phyloP scores from a whole-genome alignment of 1,284 basidiomycete genomes.

The Mycena citricolor region DNA sequence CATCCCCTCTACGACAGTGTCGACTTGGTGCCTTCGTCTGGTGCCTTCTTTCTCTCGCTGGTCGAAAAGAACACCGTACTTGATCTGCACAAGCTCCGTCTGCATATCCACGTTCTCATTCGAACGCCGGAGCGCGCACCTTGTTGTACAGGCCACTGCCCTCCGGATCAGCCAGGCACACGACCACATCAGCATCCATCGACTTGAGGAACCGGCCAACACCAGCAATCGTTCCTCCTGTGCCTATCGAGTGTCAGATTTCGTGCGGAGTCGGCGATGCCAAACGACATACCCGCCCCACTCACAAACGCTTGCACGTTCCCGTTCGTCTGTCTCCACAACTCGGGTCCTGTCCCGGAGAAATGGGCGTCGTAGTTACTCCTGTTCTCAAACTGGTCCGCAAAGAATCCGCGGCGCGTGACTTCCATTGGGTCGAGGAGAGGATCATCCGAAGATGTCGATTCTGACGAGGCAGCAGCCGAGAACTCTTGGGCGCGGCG shows the following conservation, averaged over 20 bases:
- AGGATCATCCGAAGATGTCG: slow-evolving; percentile 30
- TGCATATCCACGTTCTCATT: no score
- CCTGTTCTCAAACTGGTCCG: slow-evolving; percentile 94
- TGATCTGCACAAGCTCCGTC: slow-evolving; percentile 61
- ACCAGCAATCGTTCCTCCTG: slow-evolving; percentile 94
- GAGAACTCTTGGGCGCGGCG: slow-evolving; percentile 54
- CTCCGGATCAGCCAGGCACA: slow-evolving; percentile 89
- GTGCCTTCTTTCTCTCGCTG: slow-evolving; percentile 91
- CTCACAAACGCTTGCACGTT: slow-evolving; percentile 84
- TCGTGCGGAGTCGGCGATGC: no score
- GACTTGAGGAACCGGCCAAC: slow-evolving; percentile 79
- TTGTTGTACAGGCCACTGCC: slow-evolving; percentile 97
- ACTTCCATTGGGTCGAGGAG: slow-evolving; percentile 16
- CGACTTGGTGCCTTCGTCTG: slow-evolving; percentile 91
- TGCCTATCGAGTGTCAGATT: no score
- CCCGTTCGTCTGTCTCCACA: slow-evolving; percentile 91
- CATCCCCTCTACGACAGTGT: slow-evolving; percentile 90
- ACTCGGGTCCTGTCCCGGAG: slow-evolving; percentile 90
- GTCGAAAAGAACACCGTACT: slow-evolving; percentile 94
- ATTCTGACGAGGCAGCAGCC: slow-evolving; percentile 31
- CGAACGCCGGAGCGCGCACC: no score
- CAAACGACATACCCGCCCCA: slow-evolving; percentile 72
- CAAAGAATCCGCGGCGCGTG: slow-evolving; percentile 79
- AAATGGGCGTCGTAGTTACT: slow-evolving; percentile 93
- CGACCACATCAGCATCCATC: slow-evolving; percentile 59